These are phyloP conservation scores for Septoria petroselini DNA, from an alignment of 2,329 filamentous ascomycete genomes.

Conservation along the genomic window DNA sequence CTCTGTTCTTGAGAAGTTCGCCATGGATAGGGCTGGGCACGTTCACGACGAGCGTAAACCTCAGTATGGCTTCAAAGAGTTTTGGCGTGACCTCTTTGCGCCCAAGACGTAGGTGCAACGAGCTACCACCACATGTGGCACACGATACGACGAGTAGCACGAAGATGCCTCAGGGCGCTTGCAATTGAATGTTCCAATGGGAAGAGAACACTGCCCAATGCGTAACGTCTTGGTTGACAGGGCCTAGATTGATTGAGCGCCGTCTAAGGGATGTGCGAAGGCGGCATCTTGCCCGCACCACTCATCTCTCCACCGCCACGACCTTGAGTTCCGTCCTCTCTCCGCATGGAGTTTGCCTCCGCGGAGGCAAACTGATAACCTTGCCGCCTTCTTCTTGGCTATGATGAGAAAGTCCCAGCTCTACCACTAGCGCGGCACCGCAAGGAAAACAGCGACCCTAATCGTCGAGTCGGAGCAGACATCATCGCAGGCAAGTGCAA, in stretches of 20 bases:
- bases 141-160: neutral
- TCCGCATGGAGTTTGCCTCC: neutral
- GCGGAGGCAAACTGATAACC: no score
- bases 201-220: no score
- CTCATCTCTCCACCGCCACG: no score
- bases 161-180: neutral
- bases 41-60: slow-evolving; percentile 72
- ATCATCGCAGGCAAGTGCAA: neutral
- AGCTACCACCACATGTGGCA: neutral
- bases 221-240: no score
- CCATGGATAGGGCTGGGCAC: slow-evolving; percentile 51
- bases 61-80: slow-evolving; percentile 81
- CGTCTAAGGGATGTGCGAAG: no score
- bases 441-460: no score
- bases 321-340: no score
- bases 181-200: neutral
- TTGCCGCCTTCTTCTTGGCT: no score
- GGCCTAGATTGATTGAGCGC: no score
- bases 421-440: neutral
- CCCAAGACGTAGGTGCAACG: slow-evolving; percentile 11
- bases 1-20: slow-evolving; percentile 62
- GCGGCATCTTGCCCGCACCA: no score
- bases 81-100: slow-evolving; percentile 78
- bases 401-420: no score
- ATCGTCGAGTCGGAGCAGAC: no score